Evolutionary conservation across 306 rosid genomes (phyloP).

Genomic region (Rubus parviflorus): DNA sequence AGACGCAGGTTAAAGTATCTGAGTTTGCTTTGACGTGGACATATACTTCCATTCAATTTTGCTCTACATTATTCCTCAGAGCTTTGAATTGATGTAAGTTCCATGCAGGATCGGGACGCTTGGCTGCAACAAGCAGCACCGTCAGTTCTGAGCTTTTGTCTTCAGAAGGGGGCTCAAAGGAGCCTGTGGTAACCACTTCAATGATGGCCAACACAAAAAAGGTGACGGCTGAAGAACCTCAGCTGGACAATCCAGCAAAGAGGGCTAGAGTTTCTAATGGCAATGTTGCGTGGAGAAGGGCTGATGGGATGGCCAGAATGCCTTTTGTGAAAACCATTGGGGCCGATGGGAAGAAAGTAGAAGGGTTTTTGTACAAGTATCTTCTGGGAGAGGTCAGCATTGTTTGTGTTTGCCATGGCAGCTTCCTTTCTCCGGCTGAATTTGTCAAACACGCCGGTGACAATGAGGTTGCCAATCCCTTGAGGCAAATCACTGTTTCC

Average conservation of each 20-base stretch:
- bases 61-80: not conserved
- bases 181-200: not conserved
- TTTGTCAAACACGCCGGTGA: constrained; percentile 74
- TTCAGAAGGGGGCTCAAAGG: not conserved
- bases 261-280: constrained; percentile 18
- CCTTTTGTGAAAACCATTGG: constrained; percentile 55
- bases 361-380: constrained; percentile 58
- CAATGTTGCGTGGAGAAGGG: not conserved
- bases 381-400: constrained; percentile 45
- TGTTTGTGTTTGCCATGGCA: constrained; percentile 71
- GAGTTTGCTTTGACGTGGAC: not conserved
- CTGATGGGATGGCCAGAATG: constrained; percentile 35
- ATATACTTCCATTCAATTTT: not conserved
- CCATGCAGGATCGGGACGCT: not conserved
- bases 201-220: not conserved
- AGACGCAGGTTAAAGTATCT: too few species aligned
- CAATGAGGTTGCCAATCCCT: constrained; percentile 49
- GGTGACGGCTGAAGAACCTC: constrained; percentile 6
- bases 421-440: constrained; percentile 58
- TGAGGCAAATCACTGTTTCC: constrained; percentile 53
- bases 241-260: constrained; percentile 29
- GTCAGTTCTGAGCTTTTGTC: not conserved
- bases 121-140: not conserved
- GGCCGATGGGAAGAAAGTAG: constrained; percentile 48
- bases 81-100: not conserved